These are phyloP conservation scores for Alternaria sp. DNA, from an alignment of 2,329 filamentous ascomycete genomes.

Conservation along the genomic window DNA sequence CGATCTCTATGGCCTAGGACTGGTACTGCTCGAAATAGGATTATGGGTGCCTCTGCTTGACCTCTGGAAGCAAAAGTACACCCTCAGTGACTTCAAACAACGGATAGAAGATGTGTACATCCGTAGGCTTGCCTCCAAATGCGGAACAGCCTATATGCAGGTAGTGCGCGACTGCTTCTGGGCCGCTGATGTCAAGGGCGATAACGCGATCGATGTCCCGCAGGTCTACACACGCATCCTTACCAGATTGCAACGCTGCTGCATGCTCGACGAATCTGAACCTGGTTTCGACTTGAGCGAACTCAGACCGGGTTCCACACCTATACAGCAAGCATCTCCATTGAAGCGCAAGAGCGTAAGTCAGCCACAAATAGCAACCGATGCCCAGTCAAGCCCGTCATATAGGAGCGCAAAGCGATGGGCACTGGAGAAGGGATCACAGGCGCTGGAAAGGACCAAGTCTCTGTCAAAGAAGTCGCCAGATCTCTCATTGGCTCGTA, in stretches of 20 bases:
- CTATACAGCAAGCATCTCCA: conserved; percentile 31
- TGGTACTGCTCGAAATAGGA: conserved; percentile 77
- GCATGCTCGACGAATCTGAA: conserved; percentile 51
- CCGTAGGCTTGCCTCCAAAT: conserved; percentile 70
- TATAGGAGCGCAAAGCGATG: conserved; percentile 48
- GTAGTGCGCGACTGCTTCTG: conserved; percentile 76
- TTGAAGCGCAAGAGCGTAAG: conserved; percentile 46
- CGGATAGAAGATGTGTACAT: conserved; percentile 71
- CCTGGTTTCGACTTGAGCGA: conserved; percentile 40
- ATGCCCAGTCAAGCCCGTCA: conserved; percentile 42
- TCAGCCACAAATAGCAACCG: conserved; percentile 34
- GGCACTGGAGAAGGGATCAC: conserved; percentile 46
- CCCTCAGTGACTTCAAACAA: conserved; percentile 68
- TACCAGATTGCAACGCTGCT: conserved; percentile 51
- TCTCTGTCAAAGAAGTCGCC: conserved; percentile 44
- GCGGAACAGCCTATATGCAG: conserved; percentile 77
- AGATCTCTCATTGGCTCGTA: conserved; percentile 37
- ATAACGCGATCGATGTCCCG: conserved; percentile 43
- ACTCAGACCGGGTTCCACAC: conserved; percentile 31
- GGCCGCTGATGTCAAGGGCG: conserved; percentile 64
- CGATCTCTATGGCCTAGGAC: conserved; percentile 77
- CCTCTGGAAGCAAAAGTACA: conserved; percentile 67
- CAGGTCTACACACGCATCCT: conserved; percentile 56
- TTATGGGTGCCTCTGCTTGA: conserved; percentile 74
- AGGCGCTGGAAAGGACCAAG: conserved; percentile 45